Evolutionary conservation across 768 basidiomycete species (phyloP), one percentile per base, ranked within the genome.

Genomic region (Gymnopilus dilepis): DNA sequence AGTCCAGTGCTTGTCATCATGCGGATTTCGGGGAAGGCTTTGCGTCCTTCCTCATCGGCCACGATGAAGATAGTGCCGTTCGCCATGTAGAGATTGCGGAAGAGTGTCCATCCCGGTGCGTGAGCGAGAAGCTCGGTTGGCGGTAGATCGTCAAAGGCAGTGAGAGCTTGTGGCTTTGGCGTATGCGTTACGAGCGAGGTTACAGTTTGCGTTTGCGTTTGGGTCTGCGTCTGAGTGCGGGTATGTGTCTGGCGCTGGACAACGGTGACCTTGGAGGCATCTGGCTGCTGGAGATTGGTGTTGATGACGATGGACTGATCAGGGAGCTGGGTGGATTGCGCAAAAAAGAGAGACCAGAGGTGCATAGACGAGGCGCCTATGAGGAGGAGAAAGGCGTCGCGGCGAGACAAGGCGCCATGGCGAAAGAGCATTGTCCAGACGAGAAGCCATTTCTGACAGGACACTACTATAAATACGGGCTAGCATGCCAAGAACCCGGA

Each of bases 91-190:
- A 96, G 71, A 71, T 94, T 88, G 26, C 83, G 82, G 73, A 92
- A 93, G 31, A 94, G 75, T 0, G 94, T 94, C 92, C 94, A 95
- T 40, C 94, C 93, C 28, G 88, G 88, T 4, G 87, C 88, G 58
- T 92, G 90, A 22, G 84, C 79, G 12, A 86, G 72, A 28, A 92
- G 69, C 13, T 80, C 76, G 0, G 90, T 91, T 47, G 80, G 75
- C 0, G 86, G 86, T 3, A 90, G 67, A 4, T 66, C 60, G 28
- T 66, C 66, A 59, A 59, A 59, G 9, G 68, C 64, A 22, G 62
- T 42, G 47, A 70, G 52, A 17, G 65, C 65, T 33, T 47, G 58
- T 1, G 64, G 62, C 52, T 54, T 66, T 12, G 67, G 45, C 2
- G 66, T 64, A 34, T 40, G 56, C 15, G 60, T 65, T 12, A 52